Percentiles rank a stretch among this genome's conserved stretches.
These are phyloP conservation scores for Talaromyces adpressus DNA, from an alignment of 495 filamentous ascomycete genomes.

Conservation along the genomic window DNA sequence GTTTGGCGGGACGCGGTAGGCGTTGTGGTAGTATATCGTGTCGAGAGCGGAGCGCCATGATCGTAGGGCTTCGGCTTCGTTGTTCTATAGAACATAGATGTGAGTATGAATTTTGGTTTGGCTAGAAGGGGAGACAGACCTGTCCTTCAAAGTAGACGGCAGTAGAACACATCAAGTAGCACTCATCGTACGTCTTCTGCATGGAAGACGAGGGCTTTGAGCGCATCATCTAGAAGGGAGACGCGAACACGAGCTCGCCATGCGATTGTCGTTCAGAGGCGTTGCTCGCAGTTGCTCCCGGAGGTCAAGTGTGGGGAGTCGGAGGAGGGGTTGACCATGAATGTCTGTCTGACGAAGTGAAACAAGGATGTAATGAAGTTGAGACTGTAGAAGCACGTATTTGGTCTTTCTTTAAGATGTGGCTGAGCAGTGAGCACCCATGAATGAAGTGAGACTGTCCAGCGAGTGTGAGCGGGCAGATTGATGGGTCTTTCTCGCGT, in stretches of 20 bases:
- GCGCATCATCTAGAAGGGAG: constrained; percentile 58
- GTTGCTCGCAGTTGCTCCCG: neutral
- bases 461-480: neutral
- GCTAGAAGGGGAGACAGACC: too few relatives aligned
- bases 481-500: constrained; percentile 24
- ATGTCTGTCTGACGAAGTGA: neutral
- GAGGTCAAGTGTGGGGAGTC: neutral
- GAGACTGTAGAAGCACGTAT: neutral
- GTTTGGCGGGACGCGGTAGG: constrained; percentile 60
- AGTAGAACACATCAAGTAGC: constrained; percentile 87
- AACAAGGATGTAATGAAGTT: neutral
- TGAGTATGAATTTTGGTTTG: neutral
- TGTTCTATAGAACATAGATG: constrained; percentile 50
- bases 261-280: neutral
- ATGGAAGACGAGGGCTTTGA: constrained; percentile 69
- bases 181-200: constrained; percentile 97
- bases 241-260: constrained; percentile 22
- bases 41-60: constrained; percentile 90
- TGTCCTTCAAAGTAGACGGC: constrained; percentile 93
- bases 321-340: neutral
- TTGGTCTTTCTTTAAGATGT: neutral
- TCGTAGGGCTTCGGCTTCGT: constrained; percentile 84
- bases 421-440: neutral
- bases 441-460: neutral
- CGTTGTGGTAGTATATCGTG: constrained; percentile 83